phyloP scores from a whole-genome alignment of 305 asterid genomes.

The Fraxinus sp. region DNA sequence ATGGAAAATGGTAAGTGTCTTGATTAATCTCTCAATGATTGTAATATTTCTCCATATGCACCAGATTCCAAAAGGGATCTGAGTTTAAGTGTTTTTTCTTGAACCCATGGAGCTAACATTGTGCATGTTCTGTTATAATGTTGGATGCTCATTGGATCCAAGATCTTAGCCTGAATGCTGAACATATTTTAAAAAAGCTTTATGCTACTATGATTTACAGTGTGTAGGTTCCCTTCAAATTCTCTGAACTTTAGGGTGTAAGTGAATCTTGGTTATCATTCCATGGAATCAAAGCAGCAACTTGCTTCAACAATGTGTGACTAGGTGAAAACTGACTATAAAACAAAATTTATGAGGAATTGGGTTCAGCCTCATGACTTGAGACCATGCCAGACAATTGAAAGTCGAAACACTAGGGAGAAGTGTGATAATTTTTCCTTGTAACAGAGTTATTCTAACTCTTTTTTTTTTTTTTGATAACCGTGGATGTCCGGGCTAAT shows the following conservation, averaged over 20 bases:
- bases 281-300: background rate
- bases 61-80: background rate
- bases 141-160: background rate
- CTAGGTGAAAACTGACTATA: background rate
- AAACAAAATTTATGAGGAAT: background rate
- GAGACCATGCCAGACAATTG: background rate
- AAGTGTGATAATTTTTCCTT: background rate
- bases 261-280: background rate
- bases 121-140: background rate
- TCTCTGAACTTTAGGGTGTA: background rate
- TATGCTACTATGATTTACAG: background rate
- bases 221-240: background rate
- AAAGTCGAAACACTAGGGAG: background rate
- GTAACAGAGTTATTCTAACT: background rate
- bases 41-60: background rate
- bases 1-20: background rate
- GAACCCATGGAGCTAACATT: background rate
- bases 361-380: background rate
- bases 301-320: background rate
- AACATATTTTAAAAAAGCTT: background rate
- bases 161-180: background rate
- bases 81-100: background rate
- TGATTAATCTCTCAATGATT: background rate
- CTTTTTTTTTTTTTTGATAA: too few relatives aligned
- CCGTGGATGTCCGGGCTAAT: too few relatives aligned